Conservation (phyloP, 179 eudicot genomes). For the Carnegiea gigantea region DNA sequence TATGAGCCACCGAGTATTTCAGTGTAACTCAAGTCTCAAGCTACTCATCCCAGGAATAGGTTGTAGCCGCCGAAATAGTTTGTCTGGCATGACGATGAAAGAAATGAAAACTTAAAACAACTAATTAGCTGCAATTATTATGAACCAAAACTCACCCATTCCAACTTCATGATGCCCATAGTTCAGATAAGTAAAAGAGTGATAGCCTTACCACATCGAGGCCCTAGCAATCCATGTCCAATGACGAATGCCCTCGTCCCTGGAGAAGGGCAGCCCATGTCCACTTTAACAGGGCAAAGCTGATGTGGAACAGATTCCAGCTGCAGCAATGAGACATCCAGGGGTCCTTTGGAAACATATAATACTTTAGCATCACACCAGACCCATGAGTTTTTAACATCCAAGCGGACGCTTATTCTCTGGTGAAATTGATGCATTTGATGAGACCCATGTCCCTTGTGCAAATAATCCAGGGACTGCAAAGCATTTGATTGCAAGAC, state of each 20-base stretch:
- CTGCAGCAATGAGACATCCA: constrained; percentile 80
- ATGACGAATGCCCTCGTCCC: constrained; percentile 84
- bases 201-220: constrained; percentile 66
- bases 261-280: constrained; percentile 57
- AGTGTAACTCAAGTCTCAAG: not conserved
- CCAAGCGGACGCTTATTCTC: constrained; percentile 70
- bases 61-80: not conserved
- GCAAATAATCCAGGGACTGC: constrained; percentile 30
- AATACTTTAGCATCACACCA: constrained; percentile 82
- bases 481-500: constrained; percentile 25
- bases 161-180: not conserved
- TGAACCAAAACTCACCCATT: not conserved
- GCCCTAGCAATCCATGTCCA: constrained; percentile 96
- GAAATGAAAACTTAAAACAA: not conserved
- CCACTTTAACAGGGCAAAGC: constrained; percentile 59
- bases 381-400: constrained; percentile 61
- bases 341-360: constrained; percentile 80
- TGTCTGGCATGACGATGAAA: too few species aligned
- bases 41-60: not conserved
- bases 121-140: not conserved
- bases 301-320: constrained; percentile 66
- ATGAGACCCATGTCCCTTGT: constrained; percentile 22
- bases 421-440: constrained; percentile 25
- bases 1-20: too few species aligned
- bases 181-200: constrained; percentile 4